Conservation (phyloP, 163 green algal species). For the Chloromonas sp. region DNA sequence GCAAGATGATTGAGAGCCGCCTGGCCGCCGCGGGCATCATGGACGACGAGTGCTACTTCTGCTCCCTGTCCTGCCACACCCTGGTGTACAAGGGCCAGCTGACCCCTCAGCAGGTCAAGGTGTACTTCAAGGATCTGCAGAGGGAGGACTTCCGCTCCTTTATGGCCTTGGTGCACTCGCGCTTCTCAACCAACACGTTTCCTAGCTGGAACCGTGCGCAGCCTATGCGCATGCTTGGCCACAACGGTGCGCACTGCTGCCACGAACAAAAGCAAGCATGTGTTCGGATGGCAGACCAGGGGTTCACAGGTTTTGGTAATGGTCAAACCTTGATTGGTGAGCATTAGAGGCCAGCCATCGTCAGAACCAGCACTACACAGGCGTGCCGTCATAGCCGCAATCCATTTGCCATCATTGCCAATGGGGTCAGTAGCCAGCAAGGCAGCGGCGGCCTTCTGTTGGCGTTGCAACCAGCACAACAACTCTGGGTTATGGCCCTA, state of each 20-base stretch:
- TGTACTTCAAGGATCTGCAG: conserved; percentile 87
- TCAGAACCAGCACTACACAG: too few relatives aligned
- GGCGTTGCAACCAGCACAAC: too few relatives aligned
- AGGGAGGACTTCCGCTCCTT: conserved; percentile 73
- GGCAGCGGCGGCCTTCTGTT: too few relatives aligned
- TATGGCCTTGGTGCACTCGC: conserved; percentile 89
- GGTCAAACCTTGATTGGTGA: too few relatives aligned
- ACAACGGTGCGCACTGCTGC: conserved; percentile 65
- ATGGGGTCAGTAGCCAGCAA: too few relatives aligned
- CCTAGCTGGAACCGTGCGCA: conserved; percentile 87
- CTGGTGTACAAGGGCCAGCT: conserved; percentile 98
- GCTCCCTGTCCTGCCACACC: conserved; percentile 73
- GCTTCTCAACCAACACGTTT: conserved; percentile 97
- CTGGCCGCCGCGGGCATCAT: conserved; percentile 32
- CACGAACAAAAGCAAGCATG: too few relatives aligned
- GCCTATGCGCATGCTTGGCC: conserved; percentile 88
- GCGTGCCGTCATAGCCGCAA: too few relatives aligned
- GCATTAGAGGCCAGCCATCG: too few relatives aligned
- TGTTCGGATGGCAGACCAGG: too few relatives aligned
- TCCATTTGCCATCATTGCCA: too few relatives aligned
- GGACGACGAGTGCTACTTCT: conserved; percentile 80
- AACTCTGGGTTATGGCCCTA: too few relatives aligned
- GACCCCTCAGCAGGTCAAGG: conserved; percentile 74
- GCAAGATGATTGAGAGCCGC: conserved; percentile 58
- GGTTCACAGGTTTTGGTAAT: too few relatives aligned